These are phyloP conservation scores for Carex parvula DNA, from an alignment of 176 grass and related monocot genomes.

Conservation along the genomic window DNA sequence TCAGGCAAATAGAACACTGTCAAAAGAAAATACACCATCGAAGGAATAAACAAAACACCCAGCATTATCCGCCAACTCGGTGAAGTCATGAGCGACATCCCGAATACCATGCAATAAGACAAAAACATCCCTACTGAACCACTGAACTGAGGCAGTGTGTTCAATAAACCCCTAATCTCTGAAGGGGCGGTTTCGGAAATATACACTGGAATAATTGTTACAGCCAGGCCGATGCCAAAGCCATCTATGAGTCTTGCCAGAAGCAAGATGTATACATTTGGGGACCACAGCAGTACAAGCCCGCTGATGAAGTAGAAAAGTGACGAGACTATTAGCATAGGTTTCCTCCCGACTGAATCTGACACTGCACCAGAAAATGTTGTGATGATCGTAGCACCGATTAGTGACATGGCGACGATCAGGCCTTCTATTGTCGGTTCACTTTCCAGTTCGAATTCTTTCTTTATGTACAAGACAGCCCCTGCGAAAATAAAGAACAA, in stretches of 20 bases:
- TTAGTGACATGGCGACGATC: conserved; percentile 88
- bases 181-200: conserved; percentile 92
- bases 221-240: conserved; percentile 74
- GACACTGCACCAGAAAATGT: conserved; percentile 71
- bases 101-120: conserved; percentile 91
- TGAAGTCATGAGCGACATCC: conserved; percentile 65
- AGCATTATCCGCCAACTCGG: conserved; percentile 96
- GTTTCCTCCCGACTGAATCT: conserved; percentile 66
- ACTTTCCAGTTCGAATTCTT: conserved; percentile 63
- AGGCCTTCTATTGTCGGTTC: conserved; percentile 77
- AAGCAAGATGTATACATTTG: conserved; percentile 77
- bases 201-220: conserved; percentile 82
- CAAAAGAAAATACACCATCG: conserved; percentile 61
- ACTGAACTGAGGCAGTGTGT: conserved; percentile 83
- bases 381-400: conserved; percentile 83
- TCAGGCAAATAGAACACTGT: conserved; percentile 78
- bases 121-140: conserved; percentile 84
- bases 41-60: conserved; percentile 70
- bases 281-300: conserved; percentile 80
- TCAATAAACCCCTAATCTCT: conserved; percentile 72
- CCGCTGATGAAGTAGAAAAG: conserved; percentile 66
- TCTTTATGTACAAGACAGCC: conserved; percentile 86
- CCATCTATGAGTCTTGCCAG: conserved; percentile 75
- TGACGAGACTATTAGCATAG: conserved; percentile 73
- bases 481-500: conserved; percentile 37